Evolutionary conservation across 75 land plant genomes (phyloP), one percentile per base, ranked within the genome.

Genomic region (Ceratopteris richardii): DNA sequence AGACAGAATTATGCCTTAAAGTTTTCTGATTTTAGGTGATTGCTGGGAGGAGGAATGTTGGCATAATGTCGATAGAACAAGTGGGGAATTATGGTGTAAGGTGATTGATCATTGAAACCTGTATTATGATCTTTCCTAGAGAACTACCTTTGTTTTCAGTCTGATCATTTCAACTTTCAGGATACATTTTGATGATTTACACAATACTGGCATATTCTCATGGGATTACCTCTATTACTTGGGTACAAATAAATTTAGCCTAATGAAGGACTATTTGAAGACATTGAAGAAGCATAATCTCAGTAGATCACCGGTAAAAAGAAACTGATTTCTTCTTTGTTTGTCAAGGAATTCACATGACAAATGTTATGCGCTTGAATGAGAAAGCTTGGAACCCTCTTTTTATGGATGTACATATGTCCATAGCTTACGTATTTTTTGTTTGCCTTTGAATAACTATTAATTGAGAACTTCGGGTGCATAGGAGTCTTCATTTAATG

Each of bases 71-170:
- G 31, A 82, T 85, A 11, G 98, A 93, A 29, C 87, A 76, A 29
- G 80, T 93, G 25, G 98, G 98, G 19, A 93, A 93, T 63, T 93
- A 93, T 70, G 98, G 88, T 37, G 72, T 93, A 70, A 88, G 87
- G 98, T 93, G 77, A 28, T 26, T 4, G 9, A 24, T 14, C 23
- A 6, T 30, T 46, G 3, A 14, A 46, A 46, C 17, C 22, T 46
- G 3, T 21, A 14, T 46, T 2, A 4, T 46, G 37, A 9, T 33
- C 3, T 33, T 33, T 33, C 9, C 37, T 33, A 33, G 7, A 33
- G 7, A 33, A 3, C 9, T 33, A 4, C 9, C 9, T 33, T 33
- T 33, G 37, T 33, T 33, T 33, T 33, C 3, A 33, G 7, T 33
- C 37, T 9, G 9, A 4, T 33, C n/a, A 40, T 18, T 23, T 7